Percentiles rank a stretch among this genome's conserved stretches.
Evolutionary conservation across 2,329 filamentous ascomycete genomes (phyloP).

Genomic region (Tolypocladium endophyticum): DNA sequence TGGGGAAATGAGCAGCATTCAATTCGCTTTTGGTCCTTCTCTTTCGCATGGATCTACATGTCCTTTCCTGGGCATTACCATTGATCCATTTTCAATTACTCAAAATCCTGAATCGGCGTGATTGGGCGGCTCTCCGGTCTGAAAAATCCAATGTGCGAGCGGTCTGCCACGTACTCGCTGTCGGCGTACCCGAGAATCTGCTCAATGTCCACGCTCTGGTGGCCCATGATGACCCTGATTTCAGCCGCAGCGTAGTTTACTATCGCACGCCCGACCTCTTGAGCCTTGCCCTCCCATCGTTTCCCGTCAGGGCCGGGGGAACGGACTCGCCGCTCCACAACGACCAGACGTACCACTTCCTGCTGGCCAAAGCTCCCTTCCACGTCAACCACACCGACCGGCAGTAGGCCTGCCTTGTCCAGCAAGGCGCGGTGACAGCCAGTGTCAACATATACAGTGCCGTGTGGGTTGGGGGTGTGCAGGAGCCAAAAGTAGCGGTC

Average conservation of each 20-base stretch:
- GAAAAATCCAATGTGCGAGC: conserved; percentile 79
- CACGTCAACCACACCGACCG: conserved; percentile 83
- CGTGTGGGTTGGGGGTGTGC: conserved; percentile 82
- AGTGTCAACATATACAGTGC: conserved; percentile 85
- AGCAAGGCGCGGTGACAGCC: conserved; percentile 73
- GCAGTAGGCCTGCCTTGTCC: conserved; percentile 77
- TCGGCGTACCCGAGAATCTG: conserved; percentile 80
- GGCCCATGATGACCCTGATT: conserved; percentile 73
- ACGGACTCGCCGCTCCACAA: conserved; percentile 54
- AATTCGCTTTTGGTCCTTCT: not conserved
- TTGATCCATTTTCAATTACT: not conserved
- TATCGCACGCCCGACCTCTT: conserved; percentile 77
- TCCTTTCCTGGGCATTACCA: not conserved
- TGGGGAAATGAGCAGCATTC: not conserved
- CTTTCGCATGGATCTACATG: not conserved
- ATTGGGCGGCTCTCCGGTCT: conserved; percentile 40
- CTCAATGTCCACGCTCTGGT: conserved; percentile 72
- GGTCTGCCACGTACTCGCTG: conserved; percentile 83
- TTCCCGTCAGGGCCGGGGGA: conserved; percentile 29
- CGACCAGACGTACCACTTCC: conserved; percentile 79
- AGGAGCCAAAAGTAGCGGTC: conserved; percentile 97
- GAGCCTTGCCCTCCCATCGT: conserved; percentile 38
- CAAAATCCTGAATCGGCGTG: conserved; percentile 27
- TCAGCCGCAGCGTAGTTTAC: conserved; percentile 89
- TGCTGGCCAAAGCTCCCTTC: conserved; percentile 84